Conservation (phyloP, 768 basidiomycete genomes). For the Collybia nuda region DNA sequence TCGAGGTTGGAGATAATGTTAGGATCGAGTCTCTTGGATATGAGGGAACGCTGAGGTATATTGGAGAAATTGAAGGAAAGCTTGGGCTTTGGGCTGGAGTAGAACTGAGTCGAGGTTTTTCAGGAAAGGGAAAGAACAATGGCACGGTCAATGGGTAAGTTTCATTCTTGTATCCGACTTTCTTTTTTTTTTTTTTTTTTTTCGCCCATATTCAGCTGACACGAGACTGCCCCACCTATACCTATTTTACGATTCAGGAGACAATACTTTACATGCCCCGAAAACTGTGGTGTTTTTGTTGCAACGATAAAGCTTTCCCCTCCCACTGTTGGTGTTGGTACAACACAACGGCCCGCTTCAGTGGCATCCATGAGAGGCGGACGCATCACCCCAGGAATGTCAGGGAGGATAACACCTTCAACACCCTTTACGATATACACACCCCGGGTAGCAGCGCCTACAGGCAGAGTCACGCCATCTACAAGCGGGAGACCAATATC, state of each 20-base stretch:
- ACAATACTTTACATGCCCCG: conserved; percentile 84
- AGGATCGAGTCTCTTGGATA: conserved; percentile 86
- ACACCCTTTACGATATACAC: conserved; percentile 28
- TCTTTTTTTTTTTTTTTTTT: conserved; percentile 8
- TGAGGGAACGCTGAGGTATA: conserved; percentile 78
- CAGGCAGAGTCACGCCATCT: conserved; percentile 40
- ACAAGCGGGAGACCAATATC: conserved; percentile 53
- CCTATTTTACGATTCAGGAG: conserved; percentile 43
- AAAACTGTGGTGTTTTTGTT: conserved; percentile 90
- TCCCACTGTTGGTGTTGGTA: conserved; percentile 62
- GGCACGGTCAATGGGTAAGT: conserved; percentile 86
- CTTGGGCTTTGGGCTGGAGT: conserved; percentile 92
- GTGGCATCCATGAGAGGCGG: conserved; percentile 73
- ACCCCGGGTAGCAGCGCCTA: conserved; percentile 28
- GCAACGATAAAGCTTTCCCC: conserved; percentile 77
- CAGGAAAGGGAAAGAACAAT: conserved; percentile 94
- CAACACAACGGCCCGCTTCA: conserved; percentile 65
- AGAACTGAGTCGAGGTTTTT: conserved; percentile 81
- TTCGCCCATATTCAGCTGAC: not conserved
- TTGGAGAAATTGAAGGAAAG: conserved; percentile 89
- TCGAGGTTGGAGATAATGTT: conserved; percentile 80
- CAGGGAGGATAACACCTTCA: conserved; percentile 53
- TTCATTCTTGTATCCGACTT: conserved; percentile 1
- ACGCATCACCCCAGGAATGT: conserved; percentile 57
- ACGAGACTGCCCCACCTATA: conserved; percentile 3